A percentile compares a stretch with the other conserved stretches of the same genome.
Conservation (phyloP, 768 basidiomycete species). For the Lentinula raphanica region DNA sequence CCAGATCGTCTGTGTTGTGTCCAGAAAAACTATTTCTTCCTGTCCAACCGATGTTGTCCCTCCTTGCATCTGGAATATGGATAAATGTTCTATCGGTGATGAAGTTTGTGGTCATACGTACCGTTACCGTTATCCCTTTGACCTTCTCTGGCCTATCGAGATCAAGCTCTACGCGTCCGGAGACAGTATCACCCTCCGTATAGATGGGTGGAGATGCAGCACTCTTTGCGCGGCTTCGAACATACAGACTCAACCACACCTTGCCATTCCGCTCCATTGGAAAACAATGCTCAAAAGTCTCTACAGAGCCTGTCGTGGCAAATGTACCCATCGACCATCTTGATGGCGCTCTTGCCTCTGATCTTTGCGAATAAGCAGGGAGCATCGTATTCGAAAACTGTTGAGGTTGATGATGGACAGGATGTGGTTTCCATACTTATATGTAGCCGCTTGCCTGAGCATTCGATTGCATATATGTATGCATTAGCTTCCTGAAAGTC, state of each 20-base stretch:
- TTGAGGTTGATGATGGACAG: not conserved
- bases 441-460: not conserved
- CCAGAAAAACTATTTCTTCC: constrained; percentile 45
- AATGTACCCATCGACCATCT: constrained; percentile 4
- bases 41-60: constrained; percentile 52
- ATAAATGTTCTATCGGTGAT: not conserved
- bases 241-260: constrained; percentile 44
- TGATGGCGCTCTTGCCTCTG: not conserved
- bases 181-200: constrained; percentile 41
- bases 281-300: constrained; percentile 28
- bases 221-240: constrained; percentile 41
- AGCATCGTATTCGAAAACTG: constrained; percentile 1
- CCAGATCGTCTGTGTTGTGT: constrained; percentile 39
- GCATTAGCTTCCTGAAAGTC: constrained; percentile 2
- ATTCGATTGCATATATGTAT: not conserved
- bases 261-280: constrained; percentile 40
- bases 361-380: constrained; percentile 6
- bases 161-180: constrained; percentile 47
- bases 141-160: constrained; percentile 43
- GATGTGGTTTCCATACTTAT: not conserved
- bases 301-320: not conserved
- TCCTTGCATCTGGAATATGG: constrained; percentile 34
- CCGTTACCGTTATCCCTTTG: constrained; percentile 44
- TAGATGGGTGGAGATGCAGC: constrained; percentile 39
- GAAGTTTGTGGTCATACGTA: constrained; percentile 20